These are phyloP conservation scores for Cucurbita maxima DNA, from an alignment of 306 rosid genomes.

Conservation along the genomic window DNA sequence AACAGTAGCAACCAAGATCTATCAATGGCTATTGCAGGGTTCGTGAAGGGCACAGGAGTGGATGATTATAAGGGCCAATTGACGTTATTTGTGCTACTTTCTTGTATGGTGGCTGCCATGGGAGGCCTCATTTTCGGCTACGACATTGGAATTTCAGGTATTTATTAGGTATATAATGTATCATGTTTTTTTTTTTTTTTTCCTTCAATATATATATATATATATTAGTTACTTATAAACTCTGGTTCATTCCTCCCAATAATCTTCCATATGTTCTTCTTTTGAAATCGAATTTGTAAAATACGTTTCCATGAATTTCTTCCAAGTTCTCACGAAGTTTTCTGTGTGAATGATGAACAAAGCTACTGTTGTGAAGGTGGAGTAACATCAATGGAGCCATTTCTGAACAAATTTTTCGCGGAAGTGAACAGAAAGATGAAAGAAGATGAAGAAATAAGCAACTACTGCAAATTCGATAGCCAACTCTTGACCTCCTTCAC, in stretches of 20 bases:
- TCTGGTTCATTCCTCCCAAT: too few species aligned
- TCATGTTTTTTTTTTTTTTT: too few species aligned
- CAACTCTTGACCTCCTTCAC: conserved; percentile 56
- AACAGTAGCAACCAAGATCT: too few species aligned
- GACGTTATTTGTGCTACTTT: conserved; percentile 26
- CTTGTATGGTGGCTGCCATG: conserved; percentile 44
- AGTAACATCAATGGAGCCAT: conserved; percentile 67
- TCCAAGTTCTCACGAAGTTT: background rate
- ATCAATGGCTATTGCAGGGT: background rate
- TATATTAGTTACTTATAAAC: background rate
- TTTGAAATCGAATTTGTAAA: too few species aligned
- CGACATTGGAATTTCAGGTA: conserved; percentile 54
- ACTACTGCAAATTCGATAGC: conserved; percentile 57
- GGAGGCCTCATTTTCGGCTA: conserved; percentile 62
- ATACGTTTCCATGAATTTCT: too few species aligned
- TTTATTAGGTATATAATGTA: too few species aligned
- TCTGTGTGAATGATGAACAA: background rate
- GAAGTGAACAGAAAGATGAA: conserved; percentile 36
- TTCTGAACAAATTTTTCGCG: conserved; percentile 55
- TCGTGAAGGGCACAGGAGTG: background rate
- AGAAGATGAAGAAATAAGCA: conserved; percentile 30
- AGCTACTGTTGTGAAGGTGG: conserved; percentile 20
- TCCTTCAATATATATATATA: too few species aligned
- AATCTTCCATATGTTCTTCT: too few species aligned
- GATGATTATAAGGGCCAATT: conserved; percentile 34